Conservation (phyloP, 2,329 filamentous ascomycete species). For the Coniella lustricola region DNA sequence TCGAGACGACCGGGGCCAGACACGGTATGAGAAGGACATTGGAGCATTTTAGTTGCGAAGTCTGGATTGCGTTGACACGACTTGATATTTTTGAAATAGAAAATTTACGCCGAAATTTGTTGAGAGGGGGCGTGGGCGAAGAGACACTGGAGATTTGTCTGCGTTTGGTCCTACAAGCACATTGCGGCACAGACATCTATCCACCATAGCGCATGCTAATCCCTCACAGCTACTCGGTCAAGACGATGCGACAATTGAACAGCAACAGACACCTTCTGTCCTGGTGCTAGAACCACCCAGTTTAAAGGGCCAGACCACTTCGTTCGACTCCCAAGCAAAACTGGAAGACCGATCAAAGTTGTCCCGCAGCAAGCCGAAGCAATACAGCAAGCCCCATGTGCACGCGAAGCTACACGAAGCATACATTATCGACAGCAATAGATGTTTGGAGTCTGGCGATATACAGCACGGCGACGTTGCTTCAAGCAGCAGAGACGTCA, state of each 20-base stretch:
- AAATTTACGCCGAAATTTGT: slow-evolving; percentile 42
- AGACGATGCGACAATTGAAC: slow-evolving; percentile 23
- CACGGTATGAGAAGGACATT: slow-evolving; percentile 42
- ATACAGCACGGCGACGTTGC: not conserved
- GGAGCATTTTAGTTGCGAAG: not conserved
- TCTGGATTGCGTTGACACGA: not conserved
- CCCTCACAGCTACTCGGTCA: slow-evolving; percentile 22
- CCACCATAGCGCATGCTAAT: not conserved
- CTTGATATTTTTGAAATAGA: slow-evolving; percentile 22
- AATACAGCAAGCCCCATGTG: no score
- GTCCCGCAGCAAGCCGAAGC: no score
- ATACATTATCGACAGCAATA: no score
- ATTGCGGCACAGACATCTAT: no score
- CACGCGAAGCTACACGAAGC: no score
- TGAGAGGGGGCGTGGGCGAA: slow-evolving; percentile 40
- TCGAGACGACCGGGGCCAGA: slow-evolving; percentile 45
- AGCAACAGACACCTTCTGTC: not conserved
- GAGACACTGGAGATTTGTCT: slow-evolving; percentile 38
- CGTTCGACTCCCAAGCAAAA: not conserved
- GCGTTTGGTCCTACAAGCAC: not conserved
- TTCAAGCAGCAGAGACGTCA: slow-evolving; percentile 8
- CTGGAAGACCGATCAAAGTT: no score
- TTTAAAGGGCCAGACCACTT: not conserved
- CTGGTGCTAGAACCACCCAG: not conserved
- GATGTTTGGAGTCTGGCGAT: no score